Evolutionary conservation across 106 monocot species (phyloP).

Genomic region (Amphibolis antarctica): DNA sequence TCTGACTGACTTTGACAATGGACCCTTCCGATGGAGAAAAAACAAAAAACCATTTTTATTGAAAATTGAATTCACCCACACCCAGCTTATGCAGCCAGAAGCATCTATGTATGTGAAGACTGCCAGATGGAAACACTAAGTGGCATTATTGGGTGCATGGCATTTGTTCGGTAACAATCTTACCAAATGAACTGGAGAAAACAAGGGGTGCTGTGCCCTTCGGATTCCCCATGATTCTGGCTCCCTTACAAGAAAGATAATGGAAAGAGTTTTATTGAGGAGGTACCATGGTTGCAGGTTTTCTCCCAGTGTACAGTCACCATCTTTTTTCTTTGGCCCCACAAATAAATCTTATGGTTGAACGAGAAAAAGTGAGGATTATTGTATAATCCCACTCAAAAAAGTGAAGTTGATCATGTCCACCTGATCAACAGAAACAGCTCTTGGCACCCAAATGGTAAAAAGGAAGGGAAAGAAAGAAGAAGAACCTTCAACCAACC

Average conservation of each 20-base stretch:
- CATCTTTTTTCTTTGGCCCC: not conserved
- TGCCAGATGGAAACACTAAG: not conserved
- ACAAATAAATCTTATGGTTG: not conserved
- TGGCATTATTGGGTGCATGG: not conserved
- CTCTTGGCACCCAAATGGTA: not conserved
- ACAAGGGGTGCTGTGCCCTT: not conserved
- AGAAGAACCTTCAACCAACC: too few relatives aligned
- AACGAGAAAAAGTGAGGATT: not conserved
- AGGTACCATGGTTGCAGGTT: not conserved
- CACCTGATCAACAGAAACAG: not conserved
- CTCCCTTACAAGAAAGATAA: not conserved
- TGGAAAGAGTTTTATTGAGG: not conserved
- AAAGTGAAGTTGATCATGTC: not conserved
- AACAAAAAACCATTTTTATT: too few relatives aligned
- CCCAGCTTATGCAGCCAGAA: not conserved
- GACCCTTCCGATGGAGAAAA: too few relatives aligned
- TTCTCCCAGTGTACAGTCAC: not conserved
- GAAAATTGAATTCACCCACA: not conserved
- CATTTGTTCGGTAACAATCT: not conserved
- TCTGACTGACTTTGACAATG: not conserved
- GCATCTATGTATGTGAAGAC: not conserved
- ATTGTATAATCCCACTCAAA: conserved; percentile 2
- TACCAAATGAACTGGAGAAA: not conserved
- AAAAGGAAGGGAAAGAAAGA: not conserved
- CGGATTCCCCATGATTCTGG: conserved; percentile 5